Evolutionary conservation across 257 asterid genomes (phyloP).

Genomic region (Forsythia viridissima): DNA sequence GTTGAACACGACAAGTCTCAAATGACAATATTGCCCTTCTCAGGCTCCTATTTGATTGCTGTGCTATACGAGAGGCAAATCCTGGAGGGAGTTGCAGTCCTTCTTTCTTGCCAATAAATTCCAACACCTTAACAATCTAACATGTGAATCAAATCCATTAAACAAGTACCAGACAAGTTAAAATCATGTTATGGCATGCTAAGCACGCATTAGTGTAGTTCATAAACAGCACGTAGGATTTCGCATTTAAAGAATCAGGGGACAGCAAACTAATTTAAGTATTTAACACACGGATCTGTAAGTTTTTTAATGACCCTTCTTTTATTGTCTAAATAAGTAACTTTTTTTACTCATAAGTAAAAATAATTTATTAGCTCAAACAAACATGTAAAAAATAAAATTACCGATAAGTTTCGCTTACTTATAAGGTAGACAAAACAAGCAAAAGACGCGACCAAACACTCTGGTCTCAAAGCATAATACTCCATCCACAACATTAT

Average conservation of each 20-base stretch:
- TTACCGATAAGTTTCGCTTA: not conserved
- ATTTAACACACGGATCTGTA: not conserved
- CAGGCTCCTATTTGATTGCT: slow-evolving; percentile 84
- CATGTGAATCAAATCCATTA: slow-evolving; percentile 12
- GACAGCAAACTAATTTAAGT: not conserved
- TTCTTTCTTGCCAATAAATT: slow-evolving; percentile 91
- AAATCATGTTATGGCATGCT: not conserved
- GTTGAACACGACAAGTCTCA: slow-evolving; percentile 96
- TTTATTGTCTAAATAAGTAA: not conserved
- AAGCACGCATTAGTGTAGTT: slow-evolving; percentile 6
- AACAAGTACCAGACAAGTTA: slow-evolving; percentile 2
- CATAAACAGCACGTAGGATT: not conserved
- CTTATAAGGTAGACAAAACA: not conserved
- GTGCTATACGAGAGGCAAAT: slow-evolving; percentile 74
- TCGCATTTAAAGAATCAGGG: not conserved
- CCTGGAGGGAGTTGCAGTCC: slow-evolving; percentile 78
- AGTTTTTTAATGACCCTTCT: not conserved
- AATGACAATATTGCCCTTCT: slow-evolving; percentile 89
- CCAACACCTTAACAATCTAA: slow-evolving; percentile 78
- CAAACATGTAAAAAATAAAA: not conserved
- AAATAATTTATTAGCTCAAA: not conserved
- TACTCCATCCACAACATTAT: not conserved
- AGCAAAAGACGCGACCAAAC: not conserved
- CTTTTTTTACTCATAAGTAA: not conserved
- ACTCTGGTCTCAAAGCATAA: not conserved